Evolutionary conservation across 2,329 filamentous ascomycete species (phyloP), one percentile per base, ranked within the genome.

Genomic region (Colletotrichum lentis): DNA sequence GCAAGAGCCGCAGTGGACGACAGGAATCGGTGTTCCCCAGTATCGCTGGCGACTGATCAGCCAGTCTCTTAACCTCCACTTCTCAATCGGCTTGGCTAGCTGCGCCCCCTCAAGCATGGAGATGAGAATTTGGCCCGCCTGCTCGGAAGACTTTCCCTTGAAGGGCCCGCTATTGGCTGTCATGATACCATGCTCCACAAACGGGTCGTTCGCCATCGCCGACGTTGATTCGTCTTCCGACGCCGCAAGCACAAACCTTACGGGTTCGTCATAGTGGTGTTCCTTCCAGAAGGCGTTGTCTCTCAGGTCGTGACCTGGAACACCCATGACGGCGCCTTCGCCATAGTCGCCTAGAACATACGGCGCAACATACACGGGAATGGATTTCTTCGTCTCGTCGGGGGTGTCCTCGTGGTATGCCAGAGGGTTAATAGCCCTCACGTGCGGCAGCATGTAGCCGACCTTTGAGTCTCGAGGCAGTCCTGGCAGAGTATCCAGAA

Each of bases 21-120:
- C 94, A 20, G 94, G 94, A 61, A 97, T 97, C 0, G 94, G 94
- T 0, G 93, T 88, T 16, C 94, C 94, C 94, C 94, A 97, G 76
- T 96, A 97, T 71, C 94, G 85, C 78, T 97, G 94, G n/a, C 94
- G 88, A 76, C 93, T 96, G 73, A 97, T 91, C 64, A 97, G 82
- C 94, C 94, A 97, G 78, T 97, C 94, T 68, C 93, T 85, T 31
- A 97, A 83, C 59, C 91, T 88, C 92, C 93, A 97, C 69, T 88
- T 91, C 67, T 92, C 88, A 10, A 86, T 82, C n/a, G 81, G 77
- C 64, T 87, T 83, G 11, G 88, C 92, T n/a, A 88, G 80, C 1
- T 82, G 79, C 5, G 86, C 85, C 3, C 82, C 78, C 69, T 86
- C 79, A 2, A 90, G 83, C 72, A 86, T 78, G 41, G 80, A 75